phyloP scores from a whole-genome alignment of 768 basidiomycete species.

The Xerocomellus chrysenteron region DNA sequence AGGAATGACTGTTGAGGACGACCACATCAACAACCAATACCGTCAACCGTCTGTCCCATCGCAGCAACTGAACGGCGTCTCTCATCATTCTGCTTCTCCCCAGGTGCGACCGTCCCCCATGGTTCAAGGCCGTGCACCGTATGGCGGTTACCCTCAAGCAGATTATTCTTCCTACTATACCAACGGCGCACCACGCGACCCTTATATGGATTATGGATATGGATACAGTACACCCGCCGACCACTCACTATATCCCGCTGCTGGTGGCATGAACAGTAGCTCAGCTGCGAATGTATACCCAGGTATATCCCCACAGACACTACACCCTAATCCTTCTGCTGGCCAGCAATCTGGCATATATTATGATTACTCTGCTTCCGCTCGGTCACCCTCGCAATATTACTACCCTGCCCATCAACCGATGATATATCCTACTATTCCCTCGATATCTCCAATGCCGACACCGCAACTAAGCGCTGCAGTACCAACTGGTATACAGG shows the following conservation, averaged over 20 bases:
- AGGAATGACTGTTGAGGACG: conserved; percentile 61
- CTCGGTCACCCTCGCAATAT: conserved; percentile 55
- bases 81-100: conserved; percentile 32
- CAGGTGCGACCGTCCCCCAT: conserved; percentile 44
- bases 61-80: conserved; percentile 31
- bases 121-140: conserved; percentile 47
- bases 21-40: conserved; percentile 39
- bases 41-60: conserved; percentile 36
- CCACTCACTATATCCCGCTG: conserved; percentile 48
- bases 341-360: conserved; percentile 54
- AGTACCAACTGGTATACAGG: conserved; percentile 39
- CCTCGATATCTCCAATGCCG: conserved; percentile 54
- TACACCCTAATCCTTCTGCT: conserved; percentile 43
- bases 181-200: conserved; percentile 48
- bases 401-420: conserved; percentile 59
- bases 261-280: conserved; percentile 44
- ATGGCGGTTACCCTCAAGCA: conserved; percentile 48
- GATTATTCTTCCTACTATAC: conserved; percentile 64
- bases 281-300: conserved; percentile 51
- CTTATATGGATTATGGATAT: conserved; percentile 56
- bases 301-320: conserved; percentile 39
- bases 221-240: conserved; percentile 52
- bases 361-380: conserved; percentile 54
- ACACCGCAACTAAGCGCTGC: conserved; percentile 46
- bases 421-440: conserved; percentile 55